A percentile compares a stretch with the other conserved stretches of the same genome.
phyloP scores from a whole-genome alignment of 228 moss, liverwort and hornwort genomes.

The Sphagnum fallax region DNA sequence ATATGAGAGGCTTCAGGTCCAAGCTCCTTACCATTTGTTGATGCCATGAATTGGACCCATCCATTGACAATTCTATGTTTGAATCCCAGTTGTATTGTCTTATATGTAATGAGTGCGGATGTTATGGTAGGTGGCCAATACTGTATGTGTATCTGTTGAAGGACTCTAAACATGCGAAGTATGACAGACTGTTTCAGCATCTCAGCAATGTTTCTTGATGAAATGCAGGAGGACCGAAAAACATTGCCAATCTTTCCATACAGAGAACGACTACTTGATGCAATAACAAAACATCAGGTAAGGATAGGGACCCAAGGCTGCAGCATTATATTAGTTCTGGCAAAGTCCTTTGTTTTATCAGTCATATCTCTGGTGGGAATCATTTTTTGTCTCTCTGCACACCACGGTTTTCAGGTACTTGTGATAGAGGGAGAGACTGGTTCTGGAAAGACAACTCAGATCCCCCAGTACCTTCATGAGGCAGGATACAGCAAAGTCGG shows the following conservation, averaged over 20 bases:
- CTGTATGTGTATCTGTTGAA: no score
- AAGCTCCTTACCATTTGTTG: neutral
- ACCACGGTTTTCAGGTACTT: slow-evolving; percentile 35
- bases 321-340: no score
- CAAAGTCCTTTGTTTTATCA: neutral
- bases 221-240: slow-evolving; percentile 84
- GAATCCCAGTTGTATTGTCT: neutral
- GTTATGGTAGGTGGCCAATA: no score
- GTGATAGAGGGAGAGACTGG: slow-evolving; percentile 99
- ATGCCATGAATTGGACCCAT: neutral
- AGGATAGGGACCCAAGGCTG: no score
- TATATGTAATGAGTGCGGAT: no score
- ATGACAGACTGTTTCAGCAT: no score
- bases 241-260: slow-evolving; percentile 75
- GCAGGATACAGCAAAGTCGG: slow-evolving; percentile 88
- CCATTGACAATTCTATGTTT: neutral
- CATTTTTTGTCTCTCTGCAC: neutral
- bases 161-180: no score
- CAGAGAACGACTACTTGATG: slow-evolving; percentile 66
- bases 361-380: neutral
- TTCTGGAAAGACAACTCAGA: slow-evolving; percentile 97
- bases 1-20: slow-evolving; percentile 71
- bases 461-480: slow-evolving; percentile 93
- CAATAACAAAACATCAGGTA: slow-evolving; percentile 73
- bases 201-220: no score